Conservation (phyloP, 441 rosid species). For the Euphorbia corollata region DNA sequence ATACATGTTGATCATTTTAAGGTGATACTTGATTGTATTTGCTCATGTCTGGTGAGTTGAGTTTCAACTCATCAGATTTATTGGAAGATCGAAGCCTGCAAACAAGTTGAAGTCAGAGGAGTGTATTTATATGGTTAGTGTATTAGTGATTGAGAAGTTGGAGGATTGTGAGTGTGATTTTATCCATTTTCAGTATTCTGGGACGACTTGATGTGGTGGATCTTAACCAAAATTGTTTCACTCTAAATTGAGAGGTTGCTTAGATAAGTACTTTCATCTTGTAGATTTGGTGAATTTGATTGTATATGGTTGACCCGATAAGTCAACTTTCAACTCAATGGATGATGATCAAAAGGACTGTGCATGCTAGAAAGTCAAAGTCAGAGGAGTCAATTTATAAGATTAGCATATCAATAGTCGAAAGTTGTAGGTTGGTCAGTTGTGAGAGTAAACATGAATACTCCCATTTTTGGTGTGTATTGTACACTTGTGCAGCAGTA, state of each 20-base stretch:
- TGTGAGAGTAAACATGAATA: background rate
- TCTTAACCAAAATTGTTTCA: background rate
- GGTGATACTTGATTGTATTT: background rate
- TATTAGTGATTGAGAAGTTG: background rate
- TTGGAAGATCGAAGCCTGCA: no score
- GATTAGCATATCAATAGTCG: background rate
- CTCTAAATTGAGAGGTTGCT: background rate
- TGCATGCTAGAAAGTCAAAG: background rate
- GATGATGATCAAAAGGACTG: background rate
- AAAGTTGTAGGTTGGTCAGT: background rate
- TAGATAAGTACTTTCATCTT: no score
- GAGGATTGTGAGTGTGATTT: background rate
- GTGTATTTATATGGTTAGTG: background rate
- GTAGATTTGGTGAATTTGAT: no score
- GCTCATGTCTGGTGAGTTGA: background rate
- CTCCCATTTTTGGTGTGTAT: background rate
- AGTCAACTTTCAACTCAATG: background rate
- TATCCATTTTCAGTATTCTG: background rate
- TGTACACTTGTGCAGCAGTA: background rate
- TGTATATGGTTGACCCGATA: no score
- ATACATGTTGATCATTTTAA: background rate
- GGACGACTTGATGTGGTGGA: background rate
- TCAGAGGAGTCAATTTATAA: background rate
- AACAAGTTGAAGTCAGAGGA: background rate
- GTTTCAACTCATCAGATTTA: background rate